Evolutionary conservation across 1,284 basidiomycete species (phyloP), one percentile per base, ranked within the genome.

Genomic region (Trametes versicolor): DNA sequence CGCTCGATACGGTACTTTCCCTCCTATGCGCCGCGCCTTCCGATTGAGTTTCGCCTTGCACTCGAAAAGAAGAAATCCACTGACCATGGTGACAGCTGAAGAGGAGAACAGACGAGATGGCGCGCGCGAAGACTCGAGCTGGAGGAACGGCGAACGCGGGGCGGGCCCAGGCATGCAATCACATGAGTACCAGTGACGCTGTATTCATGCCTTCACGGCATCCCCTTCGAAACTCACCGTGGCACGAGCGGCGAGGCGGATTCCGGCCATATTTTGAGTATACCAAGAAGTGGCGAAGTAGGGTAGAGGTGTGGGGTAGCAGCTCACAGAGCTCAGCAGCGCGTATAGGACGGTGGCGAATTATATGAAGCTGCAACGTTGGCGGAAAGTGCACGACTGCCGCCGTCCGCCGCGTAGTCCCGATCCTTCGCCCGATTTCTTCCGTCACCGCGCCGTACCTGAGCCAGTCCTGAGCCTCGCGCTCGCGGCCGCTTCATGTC

Each of bases 1-100:
- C 82, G 87, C 78, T 96, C 94, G 15, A 81, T 78, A 57, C 93
- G 89, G 78, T 83, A 89, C 63, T 84, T 81, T 75, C 87, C 81
- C 39, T 78, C 76, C 58, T 80, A 75, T 77, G 78, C 57, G 21
- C 58, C 57, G 17, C 51, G 27, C n/a, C 10, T 36, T n/a, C 19
- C 37, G 25, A 17, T 39, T 47, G 19, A 41, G 21, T 53, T 53
- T 45, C 21, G 8, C 9, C 5, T 29, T 6, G 1, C 9, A 9
- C 6, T 13, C 13, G 34, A 36, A 17, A 43, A 19, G 4, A 23
- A 9, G 13, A 48, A 15, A 8, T 45, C 21, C 29, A 68, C 71
- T 45, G 63, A 83, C 88, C 87, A 90, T 88, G 67, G 75, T 70
- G 64, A 77, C 73, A 58, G 73, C 69, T 62, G 84, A 78, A 47